A percentile compares a stretch with the other conserved stretches of the same genome.
Conservation (phyloP, 805 yeast species). For the Kregervanrija delftensis region DNA sequence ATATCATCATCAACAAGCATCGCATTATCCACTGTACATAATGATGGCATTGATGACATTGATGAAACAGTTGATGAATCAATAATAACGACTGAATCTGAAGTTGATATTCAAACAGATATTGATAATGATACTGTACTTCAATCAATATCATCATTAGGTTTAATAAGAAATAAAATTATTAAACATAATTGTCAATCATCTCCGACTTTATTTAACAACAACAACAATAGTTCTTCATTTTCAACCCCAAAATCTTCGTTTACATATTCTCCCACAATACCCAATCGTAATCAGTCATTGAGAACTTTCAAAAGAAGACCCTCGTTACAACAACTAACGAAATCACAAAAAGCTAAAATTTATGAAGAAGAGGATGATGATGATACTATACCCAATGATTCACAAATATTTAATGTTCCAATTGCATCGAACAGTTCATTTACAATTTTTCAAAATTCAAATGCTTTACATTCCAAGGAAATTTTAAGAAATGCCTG, state of each 20-base stretch:
- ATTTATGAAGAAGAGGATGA: constrained; percentile 25
- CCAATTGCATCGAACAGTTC: constrained; percentile 38
- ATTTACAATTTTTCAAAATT: constrained; percentile 21
- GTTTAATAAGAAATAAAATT: too few species aligned
- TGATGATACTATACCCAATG: constrained; percentile 33
- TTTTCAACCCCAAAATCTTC: too few species aligned
- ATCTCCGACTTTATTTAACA: too few species aligned
- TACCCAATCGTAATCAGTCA: too few species aligned
- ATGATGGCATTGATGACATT: too few species aligned
- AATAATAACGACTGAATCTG: background rate
- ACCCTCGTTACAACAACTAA: constrained; percentile 10
- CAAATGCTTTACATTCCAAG: constrained; percentile 12
- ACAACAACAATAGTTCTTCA: too few species aligned
- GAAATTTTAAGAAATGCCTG: constrained; percentile 21
- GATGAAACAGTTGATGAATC: background rate
- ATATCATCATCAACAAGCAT: constrained; percentile 20
- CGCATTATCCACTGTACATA: constrained; percentile 13
- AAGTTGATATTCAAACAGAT: background rate
- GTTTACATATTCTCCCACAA: too few species aligned
- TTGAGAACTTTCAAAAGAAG: constrained; percentile 1
- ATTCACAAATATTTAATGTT: constrained; percentile 42
- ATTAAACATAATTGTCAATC: too few species aligned
- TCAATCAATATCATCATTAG: too few species aligned
- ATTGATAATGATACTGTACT: too few species aligned
- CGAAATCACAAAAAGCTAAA: constrained; percentile 22